These are phyloP conservation scores for Priceomyces medius DNA, from an alignment of 805 yeast genomes.

Conservation along the genomic window DNA sequence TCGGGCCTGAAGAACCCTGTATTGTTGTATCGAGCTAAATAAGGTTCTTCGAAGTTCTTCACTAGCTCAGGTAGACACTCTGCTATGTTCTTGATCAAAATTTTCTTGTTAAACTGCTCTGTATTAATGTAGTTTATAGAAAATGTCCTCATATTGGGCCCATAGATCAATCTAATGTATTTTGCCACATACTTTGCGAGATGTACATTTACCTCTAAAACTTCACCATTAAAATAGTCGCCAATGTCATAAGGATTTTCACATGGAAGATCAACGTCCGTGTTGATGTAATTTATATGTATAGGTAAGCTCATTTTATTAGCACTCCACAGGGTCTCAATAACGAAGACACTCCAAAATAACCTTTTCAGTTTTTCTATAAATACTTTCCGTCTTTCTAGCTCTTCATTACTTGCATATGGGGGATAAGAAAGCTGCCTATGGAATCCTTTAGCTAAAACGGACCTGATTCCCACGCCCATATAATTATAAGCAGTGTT, in stretches of 20 bases:
- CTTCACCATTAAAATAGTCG: constrained; percentile 29
- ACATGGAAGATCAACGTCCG: constrained; percentile 41
- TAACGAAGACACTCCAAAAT: constrained; percentile 44
- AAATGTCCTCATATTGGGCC: constrained; percentile 40
- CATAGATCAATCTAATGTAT: constrained; percentile 35
- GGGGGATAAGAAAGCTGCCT: constrained; percentile 19
- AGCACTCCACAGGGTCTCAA: constrained; percentile 38
- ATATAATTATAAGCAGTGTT: constrained; percentile 39
- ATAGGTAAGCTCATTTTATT: constrained; percentile 39
- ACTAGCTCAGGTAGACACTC: constrained; percentile 27
- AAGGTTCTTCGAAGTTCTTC: constrained; percentile 32
- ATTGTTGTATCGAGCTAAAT: constrained; percentile 21
- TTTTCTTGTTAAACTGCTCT: constrained; percentile 36
- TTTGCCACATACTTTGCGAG: constrained; percentile 38
- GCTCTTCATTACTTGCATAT: background rate
- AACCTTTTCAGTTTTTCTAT: constrained; percentile 35
- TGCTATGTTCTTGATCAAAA: constrained; percentile 31
- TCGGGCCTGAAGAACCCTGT: constrained; percentile 18
- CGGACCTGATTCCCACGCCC: constrained; percentile 39
- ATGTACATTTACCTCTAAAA: constrained; percentile 38
- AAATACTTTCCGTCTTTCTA: background rate
- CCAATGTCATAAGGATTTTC: constrained; percentile 29
- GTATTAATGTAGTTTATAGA: constrained; percentile 42
- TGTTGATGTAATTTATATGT: constrained; percentile 41
- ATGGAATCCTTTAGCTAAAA: constrained; percentile 39